Percentiles rank a stretch among this genome's conserved stretches.
Conservation (phyloP, 73 alveolate species). For the Effrenium voratum region DNA sequence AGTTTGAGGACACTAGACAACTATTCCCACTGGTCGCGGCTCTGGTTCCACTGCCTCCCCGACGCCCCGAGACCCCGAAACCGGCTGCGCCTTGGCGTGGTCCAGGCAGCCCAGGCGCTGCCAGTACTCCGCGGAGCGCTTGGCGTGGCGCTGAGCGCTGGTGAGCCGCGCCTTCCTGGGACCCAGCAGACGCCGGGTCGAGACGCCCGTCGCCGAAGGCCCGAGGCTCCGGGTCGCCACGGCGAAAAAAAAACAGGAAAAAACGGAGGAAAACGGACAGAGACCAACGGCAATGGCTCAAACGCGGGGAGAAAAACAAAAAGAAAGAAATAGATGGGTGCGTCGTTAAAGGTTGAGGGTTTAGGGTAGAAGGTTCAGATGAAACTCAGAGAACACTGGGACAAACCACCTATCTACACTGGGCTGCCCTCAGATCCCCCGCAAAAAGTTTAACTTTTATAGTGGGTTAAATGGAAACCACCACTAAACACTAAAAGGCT, state of each 20-base stretch:
- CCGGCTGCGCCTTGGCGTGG: slow-evolving; percentile 4
- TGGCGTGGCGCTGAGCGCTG: slow-evolving; percentile 70
- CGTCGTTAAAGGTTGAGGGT: not conserved
- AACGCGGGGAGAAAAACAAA: too few species aligned
- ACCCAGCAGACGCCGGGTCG: not conserved
- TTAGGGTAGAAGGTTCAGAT: not conserved
- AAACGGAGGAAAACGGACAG: too few species aligned
- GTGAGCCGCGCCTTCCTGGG: slow-evolving; percentile 79
- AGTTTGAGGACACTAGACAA: not conserved
- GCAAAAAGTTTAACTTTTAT: too few species aligned
- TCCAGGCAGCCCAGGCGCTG: slow-evolving; percentile 63
- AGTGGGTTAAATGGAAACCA: too few species aligned
- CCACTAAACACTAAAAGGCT: too few species aligned
- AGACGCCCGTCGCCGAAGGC: too few species aligned
- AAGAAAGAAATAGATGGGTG: too few species aligned
- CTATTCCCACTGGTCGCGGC: not conserved
- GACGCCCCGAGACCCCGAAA: not conserved
- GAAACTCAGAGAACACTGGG: not conserved
- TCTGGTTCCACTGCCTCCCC: not conserved
- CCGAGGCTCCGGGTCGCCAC: too few species aligned
- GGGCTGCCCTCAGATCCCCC: too few species aligned
- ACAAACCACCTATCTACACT: too few species aligned
- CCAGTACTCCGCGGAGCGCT: slow-evolving; percentile 86
- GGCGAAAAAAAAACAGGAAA: too few species aligned
- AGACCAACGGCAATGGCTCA: too few species aligned